Conservation (phyloP, 371 early-diverging fungal species). For the Circinella minor region DNA sequence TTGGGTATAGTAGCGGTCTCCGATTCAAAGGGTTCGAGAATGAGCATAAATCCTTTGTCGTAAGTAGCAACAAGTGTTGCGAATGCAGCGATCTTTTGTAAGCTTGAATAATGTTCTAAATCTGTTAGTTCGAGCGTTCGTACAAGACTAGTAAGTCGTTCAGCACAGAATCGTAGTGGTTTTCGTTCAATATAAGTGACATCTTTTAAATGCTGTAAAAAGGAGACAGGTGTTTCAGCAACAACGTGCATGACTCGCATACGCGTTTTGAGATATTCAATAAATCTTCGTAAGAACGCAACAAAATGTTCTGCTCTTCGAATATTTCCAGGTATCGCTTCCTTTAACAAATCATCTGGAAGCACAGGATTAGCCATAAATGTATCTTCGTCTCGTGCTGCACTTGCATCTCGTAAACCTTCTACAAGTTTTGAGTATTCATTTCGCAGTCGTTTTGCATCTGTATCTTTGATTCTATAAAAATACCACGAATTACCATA, state of each 20-base stretch:
- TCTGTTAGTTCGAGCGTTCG: conserved; percentile 92
- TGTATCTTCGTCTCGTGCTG: conserved; percentile 75
- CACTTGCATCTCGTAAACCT: conserved; percentile 79
- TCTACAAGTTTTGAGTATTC: conserved; percentile 92
- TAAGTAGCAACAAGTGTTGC: conserved; percentile 97
- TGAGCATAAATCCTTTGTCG: conserved; percentile 94
- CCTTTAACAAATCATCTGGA: conserved; percentile 91
- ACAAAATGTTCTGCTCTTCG: conserved; percentile 98
- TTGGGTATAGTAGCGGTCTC: conserved; percentile 94
- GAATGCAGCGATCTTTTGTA: conserved; percentile 93
- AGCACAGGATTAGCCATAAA: conserved; percentile 85
- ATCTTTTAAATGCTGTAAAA: conserved; percentile 92
- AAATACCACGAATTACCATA: not conserved
- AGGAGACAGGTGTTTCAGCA: conserved; percentile 94
- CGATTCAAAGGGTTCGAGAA: conserved; percentile 98
- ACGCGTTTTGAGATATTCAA: conserved; percentile 96
- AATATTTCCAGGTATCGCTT: conserved; percentile 98
- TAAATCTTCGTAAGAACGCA: conserved; percentile 93
- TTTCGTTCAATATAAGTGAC: conserved; percentile 94
- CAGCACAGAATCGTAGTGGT: conserved; percentile 94
- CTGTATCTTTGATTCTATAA: conserved; percentile 79
- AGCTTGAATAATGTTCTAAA: conserved; percentile 83
- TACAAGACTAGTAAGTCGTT: conserved; percentile 89
- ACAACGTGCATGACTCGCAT: conserved; percentile 95
- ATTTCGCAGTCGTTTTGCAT: conserved; percentile 84